Percentiles rank a stretch among this genome's conserved stretches.
Conservation (phyloP, 2,329 filamentous ascomycete species). For the Parascedosporium putredinis region DNA sequence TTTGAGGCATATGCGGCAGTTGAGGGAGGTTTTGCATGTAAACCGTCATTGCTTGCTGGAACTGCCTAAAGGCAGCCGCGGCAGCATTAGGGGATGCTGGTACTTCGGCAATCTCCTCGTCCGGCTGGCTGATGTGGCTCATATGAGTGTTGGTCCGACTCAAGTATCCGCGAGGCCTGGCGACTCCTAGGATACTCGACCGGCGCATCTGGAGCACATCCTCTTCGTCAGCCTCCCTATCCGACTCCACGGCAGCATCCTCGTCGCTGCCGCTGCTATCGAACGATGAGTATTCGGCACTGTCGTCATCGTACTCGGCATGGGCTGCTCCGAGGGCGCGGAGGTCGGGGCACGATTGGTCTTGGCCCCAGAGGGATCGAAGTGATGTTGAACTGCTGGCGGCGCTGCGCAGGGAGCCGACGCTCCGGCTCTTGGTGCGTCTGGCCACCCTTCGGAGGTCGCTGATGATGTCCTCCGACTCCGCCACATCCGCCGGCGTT, state of each 20-base stretch:
- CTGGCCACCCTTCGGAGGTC: conserved; percentile 52
- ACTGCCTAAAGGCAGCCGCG: conserved; percentile 56
- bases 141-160: neutral
- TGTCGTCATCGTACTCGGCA: conserved; percentile 30
- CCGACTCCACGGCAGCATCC: conserved; percentile 27
- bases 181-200: conserved; percentile 12
- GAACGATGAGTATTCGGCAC: conserved; percentile 34
- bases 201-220: conserved; percentile 25
- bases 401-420: conserved; percentile 47
- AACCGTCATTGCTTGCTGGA: conserved; percentile 61
- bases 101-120: conserved; percentile 22
- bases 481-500: conserved; percentile 60
- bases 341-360: conserved; percentile 20
- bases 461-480: conserved; percentile 52
- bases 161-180: neutral
- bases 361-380: conserved; percentile 54
- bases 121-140: conserved; percentile 4
- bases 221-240: conserved; percentile 28
- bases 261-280: conserved; percentile 26
- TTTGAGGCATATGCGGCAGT: conserved; percentile 42
- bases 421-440: conserved; percentile 57
- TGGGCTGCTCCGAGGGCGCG: conserved; percentile 13
- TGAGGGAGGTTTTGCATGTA: conserved; percentile 48
- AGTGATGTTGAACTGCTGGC: conserved; percentile 59
- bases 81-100: conserved; percentile 50